These are phyloP conservation scores for Saccharomycopsis selenospora DNA, from an alignment of 805 yeast genomes.

Conservation along the genomic window DNA sequence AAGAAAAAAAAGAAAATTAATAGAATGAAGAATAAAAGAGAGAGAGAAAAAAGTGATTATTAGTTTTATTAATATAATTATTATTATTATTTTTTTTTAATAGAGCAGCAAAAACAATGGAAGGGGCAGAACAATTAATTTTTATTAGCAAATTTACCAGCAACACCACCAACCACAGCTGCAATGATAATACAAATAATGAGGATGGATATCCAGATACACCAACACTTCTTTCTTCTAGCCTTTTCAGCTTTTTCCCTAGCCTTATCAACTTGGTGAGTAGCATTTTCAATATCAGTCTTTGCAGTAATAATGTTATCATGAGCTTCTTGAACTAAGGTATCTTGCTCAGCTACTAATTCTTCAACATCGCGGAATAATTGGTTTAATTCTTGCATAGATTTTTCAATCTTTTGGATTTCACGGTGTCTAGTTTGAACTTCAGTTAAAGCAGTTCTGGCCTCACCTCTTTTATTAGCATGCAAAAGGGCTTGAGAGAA, in stretches of 20 bases:
- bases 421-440: constrained; percentile 95
- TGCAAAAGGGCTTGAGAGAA: constrained; percentile 87
- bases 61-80: too few relatives aligned
- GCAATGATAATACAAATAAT: constrained; percentile 58
- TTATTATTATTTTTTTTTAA: too few relatives aligned
- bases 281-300: constrained; percentile 87
- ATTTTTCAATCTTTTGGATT: constrained; percentile 85
- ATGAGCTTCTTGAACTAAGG: constrained; percentile 73
- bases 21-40: background rate
- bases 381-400: constrained; percentile 92
- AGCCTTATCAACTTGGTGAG: constrained; percentile 88
- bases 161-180: constrained; percentile 44
- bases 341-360: constrained; percentile 91
- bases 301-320: constrained; percentile 79
- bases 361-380: constrained; percentile 95
- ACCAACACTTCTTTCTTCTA: constrained; percentile 83
- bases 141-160: background rate
- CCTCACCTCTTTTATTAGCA: constrained; percentile 87
- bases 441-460: constrained; percentile 87
- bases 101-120: background rate
- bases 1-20: background rate
- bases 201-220: constrained; percentile 53
- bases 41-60: background rate
- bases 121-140: background rate
- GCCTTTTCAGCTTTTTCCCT: constrained; percentile 82